phyloP scores from a whole-genome alignment of 169 alveolate genomes.

The Plasmodium ovale region DNA sequence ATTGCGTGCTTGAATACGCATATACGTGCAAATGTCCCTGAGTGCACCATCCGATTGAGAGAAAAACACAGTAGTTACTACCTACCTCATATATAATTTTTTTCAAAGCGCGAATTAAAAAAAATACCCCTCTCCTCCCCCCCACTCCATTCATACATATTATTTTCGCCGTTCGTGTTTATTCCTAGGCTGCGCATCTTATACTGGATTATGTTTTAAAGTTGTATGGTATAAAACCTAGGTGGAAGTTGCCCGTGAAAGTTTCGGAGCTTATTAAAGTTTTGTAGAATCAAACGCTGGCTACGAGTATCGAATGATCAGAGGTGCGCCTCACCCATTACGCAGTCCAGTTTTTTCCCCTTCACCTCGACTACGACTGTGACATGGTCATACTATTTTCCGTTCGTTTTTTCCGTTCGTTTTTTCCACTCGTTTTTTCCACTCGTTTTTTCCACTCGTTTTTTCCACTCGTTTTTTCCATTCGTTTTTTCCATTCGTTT shows the following conservation, averaged over 20 bases:
- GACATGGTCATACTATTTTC: too few relatives aligned
- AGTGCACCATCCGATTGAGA: too few relatives aligned
- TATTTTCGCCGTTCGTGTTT: not conserved
- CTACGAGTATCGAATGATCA: not conserved
- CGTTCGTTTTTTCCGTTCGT: too few relatives aligned
- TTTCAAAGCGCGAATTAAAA: too few relatives aligned
- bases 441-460: too few relatives aligned
- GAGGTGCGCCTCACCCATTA: not conserved
- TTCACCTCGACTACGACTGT: too few relatives aligned
- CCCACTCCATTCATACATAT: not conserved
- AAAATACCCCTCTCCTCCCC: not conserved
- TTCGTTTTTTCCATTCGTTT: too few relatives aligned
- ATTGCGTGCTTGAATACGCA: not conserved
- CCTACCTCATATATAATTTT: too few relatives aligned
- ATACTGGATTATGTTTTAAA: conserved; percentile 40
- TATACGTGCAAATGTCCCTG: not conserved
- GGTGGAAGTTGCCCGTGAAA: conserved; percentile 53
- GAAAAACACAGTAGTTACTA: too few relatives aligned
- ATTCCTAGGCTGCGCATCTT: conserved; percentile 25
- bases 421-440: too few relatives aligned
- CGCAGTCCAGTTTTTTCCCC: too few relatives aligned
- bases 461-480: not conserved
- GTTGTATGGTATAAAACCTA: conserved; percentile 50
- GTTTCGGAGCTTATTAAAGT: conserved; percentile 49
- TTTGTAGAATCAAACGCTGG: not conserved